These are phyloP conservation scores for Geotrichum aggregatum DNA, from an alignment of 1,139 yeast species.

Conservation along the genomic window DNA sequence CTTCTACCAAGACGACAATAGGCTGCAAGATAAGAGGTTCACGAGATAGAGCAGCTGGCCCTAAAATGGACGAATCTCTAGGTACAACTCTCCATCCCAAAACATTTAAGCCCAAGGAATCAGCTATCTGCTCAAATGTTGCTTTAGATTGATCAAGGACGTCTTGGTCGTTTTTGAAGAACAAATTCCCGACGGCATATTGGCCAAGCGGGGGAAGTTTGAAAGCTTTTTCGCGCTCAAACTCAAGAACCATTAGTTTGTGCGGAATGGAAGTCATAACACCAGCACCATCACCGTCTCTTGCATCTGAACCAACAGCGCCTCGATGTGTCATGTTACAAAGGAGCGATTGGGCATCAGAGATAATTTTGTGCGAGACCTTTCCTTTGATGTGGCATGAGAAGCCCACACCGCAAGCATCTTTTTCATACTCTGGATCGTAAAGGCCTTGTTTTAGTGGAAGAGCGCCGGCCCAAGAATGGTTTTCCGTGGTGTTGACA, in stretches of 20 bases:
- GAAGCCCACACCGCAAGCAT: slow-evolving; percentile 98
- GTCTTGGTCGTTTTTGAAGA: slow-evolving; percentile 75
- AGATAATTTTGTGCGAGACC: slow-evolving; percentile 84
- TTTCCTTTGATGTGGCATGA: slow-evolving; percentile 89
- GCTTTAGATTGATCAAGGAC: slow-evolving; percentile 61
- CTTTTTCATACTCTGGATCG: slow-evolving; percentile 90
- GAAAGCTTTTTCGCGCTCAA: slow-evolving; percentile 52
- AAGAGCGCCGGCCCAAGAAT: slow-evolving; percentile 85
- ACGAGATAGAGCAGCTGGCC: slow-evolving; percentile 90
- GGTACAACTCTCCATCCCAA: slow-evolving; percentile 97
- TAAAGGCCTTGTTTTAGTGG: slow-evolving; percentile 87
- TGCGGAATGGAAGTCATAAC: slow-evolving; percentile 90
- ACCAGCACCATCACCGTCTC: slow-evolving; percentile 99
- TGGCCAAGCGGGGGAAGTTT: slow-evolving; percentile 72
- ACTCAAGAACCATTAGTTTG: slow-evolving; percentile 77
- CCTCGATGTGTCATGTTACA: slow-evolving; percentile 99
- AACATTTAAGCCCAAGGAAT: slow-evolving; percentile 68
- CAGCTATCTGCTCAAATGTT: slow-evolving; percentile 78
- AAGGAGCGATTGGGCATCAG: slow-evolving; percentile 75
- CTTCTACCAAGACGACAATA: slow-evolving; percentile 63
- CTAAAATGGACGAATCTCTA: slow-evolving; percentile 84
- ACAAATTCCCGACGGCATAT: slow-evolving; percentile 91
- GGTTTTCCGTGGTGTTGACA: slow-evolving; percentile 72
- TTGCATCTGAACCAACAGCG: slow-evolving; percentile 90
- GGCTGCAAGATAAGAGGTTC: slow-evolving; percentile 93